Evolutionary conservation across 1,139 yeast genomes (phyloP).

Genomic region (Saccharomyces hybrid): DNA sequence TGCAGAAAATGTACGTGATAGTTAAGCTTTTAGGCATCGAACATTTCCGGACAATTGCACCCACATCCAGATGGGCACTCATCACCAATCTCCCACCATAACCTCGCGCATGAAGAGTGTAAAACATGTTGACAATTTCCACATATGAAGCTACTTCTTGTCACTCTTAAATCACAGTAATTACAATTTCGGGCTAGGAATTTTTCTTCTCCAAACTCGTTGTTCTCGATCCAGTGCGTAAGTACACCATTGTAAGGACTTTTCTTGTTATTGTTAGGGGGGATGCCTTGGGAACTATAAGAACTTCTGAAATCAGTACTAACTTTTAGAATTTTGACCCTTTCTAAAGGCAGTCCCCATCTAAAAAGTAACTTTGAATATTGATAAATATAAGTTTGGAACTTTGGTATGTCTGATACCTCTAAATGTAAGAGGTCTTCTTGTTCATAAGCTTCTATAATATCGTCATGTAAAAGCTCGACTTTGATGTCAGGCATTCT

Average conservation of each 20-base stretch:
- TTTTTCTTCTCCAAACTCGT: conserved; percentile 13
- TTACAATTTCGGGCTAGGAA: conserved; percentile 40
- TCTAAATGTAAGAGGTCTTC: conserved; percentile 43
- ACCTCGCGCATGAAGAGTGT: conserved; percentile 70
- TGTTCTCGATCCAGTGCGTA: conserved; percentile 21
- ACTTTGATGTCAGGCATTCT: conserved; percentile 40
- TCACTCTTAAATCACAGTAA: conserved; percentile 55
- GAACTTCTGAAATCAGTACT: conserved; percentile 35
- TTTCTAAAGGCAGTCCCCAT: conserved; percentile 77
- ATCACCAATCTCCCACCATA: conserved; percentile 64
- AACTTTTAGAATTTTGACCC: conserved; percentile 73
- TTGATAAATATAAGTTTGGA: conserved; percentile 51
- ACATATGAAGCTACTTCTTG: conserved; percentile 61
- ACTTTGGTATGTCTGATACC: conserved; percentile 40
- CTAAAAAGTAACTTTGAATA: conserved; percentile 73
- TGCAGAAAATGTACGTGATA: neutral
- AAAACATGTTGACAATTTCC: conserved; percentile 68
- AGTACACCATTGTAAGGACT: conserved; percentile 22
- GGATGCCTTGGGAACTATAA: neutral
- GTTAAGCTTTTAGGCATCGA: conserved; percentile 11
- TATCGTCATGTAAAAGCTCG: conserved; percentile 49
- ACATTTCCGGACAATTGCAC: conserved; percentile 50
- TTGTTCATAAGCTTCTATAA: conserved; percentile 47
- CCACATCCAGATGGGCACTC: conserved; percentile 94
- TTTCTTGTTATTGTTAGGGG: conserved; percentile 5